Evolutionary conservation across 2,329 filamentous ascomycete species (phyloP), one percentile per base, ranked within the genome.

Genomic region (Penicillium digitatum): DNA sequence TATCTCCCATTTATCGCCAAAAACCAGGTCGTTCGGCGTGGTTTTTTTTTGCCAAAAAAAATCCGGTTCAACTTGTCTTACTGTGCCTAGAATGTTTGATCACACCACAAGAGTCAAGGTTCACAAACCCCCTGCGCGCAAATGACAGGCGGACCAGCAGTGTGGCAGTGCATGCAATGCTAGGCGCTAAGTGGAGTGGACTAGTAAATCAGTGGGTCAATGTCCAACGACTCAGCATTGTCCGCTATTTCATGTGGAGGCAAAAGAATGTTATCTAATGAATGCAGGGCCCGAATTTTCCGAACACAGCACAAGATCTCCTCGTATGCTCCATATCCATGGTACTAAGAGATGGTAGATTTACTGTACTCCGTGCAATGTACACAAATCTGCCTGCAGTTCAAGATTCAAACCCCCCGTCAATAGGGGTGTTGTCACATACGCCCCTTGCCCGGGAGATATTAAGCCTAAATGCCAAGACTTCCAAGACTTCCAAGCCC

Each of bases 111-210:
- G 5, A 22, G 20, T 39, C 38, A 35, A 37, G 27, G 38, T 39
- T 46, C 38, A 20, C 24, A n/a, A n/a, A 32, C 42, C 54, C 50
- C 52, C 55, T 58, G 51, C 52, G 55, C 53, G 43, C 44, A 59
- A 59, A 47, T 64, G 63, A 64, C 62, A 63, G 47, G 60, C 62
- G 60, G 62, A 59, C 59, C 61, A 55, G 37, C 58, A 66, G 60
- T 66, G 64, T 65, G 64, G 64, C 64, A 66, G 64, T 66, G 64
- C 64, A 65, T 65, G 64, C 64, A 65, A 44, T 61, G 57, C 54
- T 54, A 55, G 58, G 42, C 50, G 53, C 56, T 43, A 65, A 64
- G 64, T 66, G 62, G 64, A 46, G 54, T 14, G 10, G 53, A 38
- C 58, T 64, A 64, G 63, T 53, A 60, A 65, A 62, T 63, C 63